A percentile compares a stretch with the other conserved stretches of the same genome.
Evolutionary conservation across 2,329 filamentous ascomycete genomes (phyloP).

Genomic region (Phoma sp.): DNA sequence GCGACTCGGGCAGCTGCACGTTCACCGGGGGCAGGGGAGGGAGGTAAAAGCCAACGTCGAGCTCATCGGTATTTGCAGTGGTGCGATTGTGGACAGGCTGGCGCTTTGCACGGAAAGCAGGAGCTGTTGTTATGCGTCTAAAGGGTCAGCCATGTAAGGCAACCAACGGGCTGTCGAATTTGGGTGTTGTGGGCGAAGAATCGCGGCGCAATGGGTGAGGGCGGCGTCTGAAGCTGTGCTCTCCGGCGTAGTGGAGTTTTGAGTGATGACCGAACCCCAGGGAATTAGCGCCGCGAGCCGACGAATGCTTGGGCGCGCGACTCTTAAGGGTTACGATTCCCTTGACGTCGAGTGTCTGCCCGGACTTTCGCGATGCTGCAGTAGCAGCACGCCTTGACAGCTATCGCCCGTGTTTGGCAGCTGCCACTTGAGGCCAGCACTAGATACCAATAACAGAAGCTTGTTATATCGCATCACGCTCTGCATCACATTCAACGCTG

Average conservation of each 20-base stretch:
- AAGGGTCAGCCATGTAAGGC: conserved; percentile 41
- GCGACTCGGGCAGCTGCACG: conserved; percentile 22
- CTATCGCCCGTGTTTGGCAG: conserved; percentile 11
- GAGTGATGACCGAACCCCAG: conserved; percentile 25
- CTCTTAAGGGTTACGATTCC: conserved; percentile 6
- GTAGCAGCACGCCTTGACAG: conserved; percentile 12
- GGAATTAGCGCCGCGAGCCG: conserved; percentile 25
- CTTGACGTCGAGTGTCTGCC: conserved; percentile 12
- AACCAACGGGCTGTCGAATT: conserved; percentile 12
- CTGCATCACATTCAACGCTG: conserved; percentile 6
- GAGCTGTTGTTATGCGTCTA: conserved; percentile 22
- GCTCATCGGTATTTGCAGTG: conserved; percentile 39
- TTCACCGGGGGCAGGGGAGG: conserved; percentile 32
- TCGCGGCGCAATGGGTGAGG: conserved; percentile 27
- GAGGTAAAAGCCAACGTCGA: conserved; percentile 26
- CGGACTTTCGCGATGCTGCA: conserved; percentile 21
- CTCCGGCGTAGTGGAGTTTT: conserved; percentile 29
- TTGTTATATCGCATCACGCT: conserved; percentile 20
- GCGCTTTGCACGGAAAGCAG: conserved; percentile 15
- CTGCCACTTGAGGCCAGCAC: conserved; percentile 10
- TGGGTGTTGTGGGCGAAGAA: conserved; percentile 16
- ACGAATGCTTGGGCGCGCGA: conserved; percentile 16
- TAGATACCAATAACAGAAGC: conserved; percentile 1
- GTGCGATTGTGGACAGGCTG: conserved; percentile 24
- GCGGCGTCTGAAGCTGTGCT: conserved; percentile 16